phyloP scores from a whole-genome alignment of 2,329 filamentous ascomycete genomes.

The Setomelanomma holmii region DNA sequence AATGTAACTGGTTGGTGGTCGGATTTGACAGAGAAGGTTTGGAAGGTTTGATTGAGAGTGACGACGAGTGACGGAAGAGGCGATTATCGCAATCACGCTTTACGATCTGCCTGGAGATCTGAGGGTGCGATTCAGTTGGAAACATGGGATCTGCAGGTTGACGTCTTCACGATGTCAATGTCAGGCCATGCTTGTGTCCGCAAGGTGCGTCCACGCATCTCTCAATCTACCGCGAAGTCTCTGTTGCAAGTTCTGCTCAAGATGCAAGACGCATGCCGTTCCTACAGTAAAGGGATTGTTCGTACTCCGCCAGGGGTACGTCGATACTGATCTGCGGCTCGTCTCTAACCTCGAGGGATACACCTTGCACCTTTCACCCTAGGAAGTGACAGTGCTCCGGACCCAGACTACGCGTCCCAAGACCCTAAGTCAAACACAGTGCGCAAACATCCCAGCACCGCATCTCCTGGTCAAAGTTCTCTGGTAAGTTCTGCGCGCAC shows the following conservation, averaged over 20 bases:
- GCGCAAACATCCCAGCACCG: not conserved
- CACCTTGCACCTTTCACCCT: not conserved
- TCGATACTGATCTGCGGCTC: not conserved
- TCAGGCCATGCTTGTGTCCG: not conserved
- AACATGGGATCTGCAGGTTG: too few species aligned
- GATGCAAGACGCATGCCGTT: too few species aligned
- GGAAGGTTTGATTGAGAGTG: not conserved
- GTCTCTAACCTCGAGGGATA: not conserved
- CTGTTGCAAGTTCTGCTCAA: too few species aligned
- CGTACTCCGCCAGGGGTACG: not conserved
- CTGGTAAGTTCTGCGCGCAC: not conserved
- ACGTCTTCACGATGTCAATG: too few species aligned
- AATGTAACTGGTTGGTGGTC: too few species aligned
- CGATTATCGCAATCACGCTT: not conserved
- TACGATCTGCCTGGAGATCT: too few species aligned
- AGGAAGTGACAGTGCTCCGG: not conserved
- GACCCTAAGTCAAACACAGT: too few species aligned
- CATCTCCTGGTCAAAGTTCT: not conserved
- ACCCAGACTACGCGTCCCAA: too few species aligned
- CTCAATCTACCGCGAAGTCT: too few species aligned
- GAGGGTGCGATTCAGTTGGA: too few species aligned
- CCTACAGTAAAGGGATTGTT: not conserved
- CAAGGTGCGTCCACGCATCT: too few species aligned
- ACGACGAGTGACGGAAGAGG: not conserved
- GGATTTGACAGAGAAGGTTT: too few species aligned